Evolutionary conservation across 75 land plant genomes (phyloP), one percentile per base, ranked within the genome.

Genomic region (Adiantum capillusveneris): DNA sequence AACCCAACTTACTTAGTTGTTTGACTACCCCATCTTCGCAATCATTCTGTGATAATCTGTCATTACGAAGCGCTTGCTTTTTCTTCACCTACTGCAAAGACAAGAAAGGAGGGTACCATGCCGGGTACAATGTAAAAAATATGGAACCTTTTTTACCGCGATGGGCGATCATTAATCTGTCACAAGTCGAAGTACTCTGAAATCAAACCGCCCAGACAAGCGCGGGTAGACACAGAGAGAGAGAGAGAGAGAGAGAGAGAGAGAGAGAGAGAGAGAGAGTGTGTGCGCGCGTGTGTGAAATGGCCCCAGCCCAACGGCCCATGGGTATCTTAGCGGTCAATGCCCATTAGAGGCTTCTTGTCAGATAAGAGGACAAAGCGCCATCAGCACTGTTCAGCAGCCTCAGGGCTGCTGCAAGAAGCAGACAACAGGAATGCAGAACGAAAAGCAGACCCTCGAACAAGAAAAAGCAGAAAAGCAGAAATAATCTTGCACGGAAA

Each of bases 221-320:
- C 44, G 1, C 34, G 45, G 16, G 13, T 21, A n/a, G 28, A 61
- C 58, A 70, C 31, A 39, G 58, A 19, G 24, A 22, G 27, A 29
- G 45, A 14, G 34, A 2, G 53, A 54, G 27, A 14, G 50, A 58
- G 18, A 64, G 14, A 44, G 75, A 84, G 71, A 48, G 81, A 84
- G 79, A 78, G 44, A 81, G 63, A 84, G 84, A 77, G 62, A 81
- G 70, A 80, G 81, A 27, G 84, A 80, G 71, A 84, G 81, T 28
- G 81, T 81, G 28, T 66, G 75, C 37, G 9, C 9, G 37, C 9
- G 37, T 34, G 37, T 34, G 9, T 34, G 7, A 5, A 34, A 9
- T 9, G 37, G 37, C 44, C 80, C 85, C 60, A 63, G 81, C 16
- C 65, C 30, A 22, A 69, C 74, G 3, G 31, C 2, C 50, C 67